phyloP scores from a whole-genome alignment of 2,329 filamentous ascomycete species.

The Stenocarpella maydis region DNA sequence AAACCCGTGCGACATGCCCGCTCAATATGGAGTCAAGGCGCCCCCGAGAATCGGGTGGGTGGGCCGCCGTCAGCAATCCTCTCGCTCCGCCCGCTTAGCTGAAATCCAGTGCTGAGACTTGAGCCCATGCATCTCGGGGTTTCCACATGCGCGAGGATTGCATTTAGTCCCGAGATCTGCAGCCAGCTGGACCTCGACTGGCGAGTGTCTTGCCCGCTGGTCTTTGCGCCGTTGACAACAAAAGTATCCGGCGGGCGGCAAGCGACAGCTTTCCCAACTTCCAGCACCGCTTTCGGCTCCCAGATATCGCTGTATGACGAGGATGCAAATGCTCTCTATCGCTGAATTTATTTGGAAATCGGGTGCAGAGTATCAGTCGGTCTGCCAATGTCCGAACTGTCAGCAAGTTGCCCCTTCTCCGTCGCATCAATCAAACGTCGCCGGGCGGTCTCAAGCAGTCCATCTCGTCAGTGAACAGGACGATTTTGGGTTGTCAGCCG shows the following conservation, averaged over 20 bases:
- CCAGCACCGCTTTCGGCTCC: background rate
- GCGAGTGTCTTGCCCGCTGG: background rate
- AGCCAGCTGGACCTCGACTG: background rate
- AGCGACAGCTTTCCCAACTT: background rate
- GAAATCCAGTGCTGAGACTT: background rate
- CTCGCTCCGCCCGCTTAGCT: background rate
- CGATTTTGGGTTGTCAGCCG: background rate
- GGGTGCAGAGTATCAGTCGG: too few relatives aligned
- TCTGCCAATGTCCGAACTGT: background rate
- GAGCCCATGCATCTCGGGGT: background rate
- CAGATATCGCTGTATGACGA: background rate
- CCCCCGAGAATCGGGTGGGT: background rate
- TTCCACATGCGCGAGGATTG: background rate
- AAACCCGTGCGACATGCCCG: background rate
- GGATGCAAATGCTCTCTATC: background rate
- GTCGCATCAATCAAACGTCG: too few relatives aligned
- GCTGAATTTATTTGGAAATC: too few relatives aligned
- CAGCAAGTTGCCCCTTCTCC: too few relatives aligned
- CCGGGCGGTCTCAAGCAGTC: too few relatives aligned
- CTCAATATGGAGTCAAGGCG: background rate
- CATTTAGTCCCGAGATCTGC: background rate
- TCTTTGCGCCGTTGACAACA: too few relatives aligned
- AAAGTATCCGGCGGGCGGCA: too few relatives aligned
- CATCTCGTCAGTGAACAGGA: background rate
- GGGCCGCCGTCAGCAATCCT: constrained; percentile 1